Base-by-base conservation (phyloP, 2,329 filamentous ascomycete species). In the Diplodia seriata region DNA sequence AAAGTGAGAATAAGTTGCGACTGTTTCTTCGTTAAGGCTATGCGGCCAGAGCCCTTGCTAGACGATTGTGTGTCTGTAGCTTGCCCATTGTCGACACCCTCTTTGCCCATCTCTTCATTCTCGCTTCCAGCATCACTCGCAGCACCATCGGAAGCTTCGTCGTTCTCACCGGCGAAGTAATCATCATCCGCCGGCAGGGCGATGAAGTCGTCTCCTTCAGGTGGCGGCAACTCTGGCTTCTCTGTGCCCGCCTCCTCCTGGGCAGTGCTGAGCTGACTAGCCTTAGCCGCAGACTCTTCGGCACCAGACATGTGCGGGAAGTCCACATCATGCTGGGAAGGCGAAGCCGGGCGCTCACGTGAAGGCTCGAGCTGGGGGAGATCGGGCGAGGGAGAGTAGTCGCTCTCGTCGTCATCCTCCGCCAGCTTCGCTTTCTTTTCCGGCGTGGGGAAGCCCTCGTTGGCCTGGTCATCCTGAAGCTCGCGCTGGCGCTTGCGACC, bases 401-500 rank as follows among this genome's bases (percentile, higher is more conserved):
- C 53, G 43, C 54, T 66, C 9, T 38, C 55, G 12, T 59, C 64
- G 26, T 38, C 47, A 29, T 29, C 54, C 18, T 38, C 59, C 29
- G 23, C 59, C 18, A 63, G 33, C 49, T 59, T 67, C 40, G 26
- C 33, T 40, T 31, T 67, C 51, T 55, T 66, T n/a, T 67, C 55
- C 29, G 53, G 29, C 18, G 43, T 66, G 38, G 54, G 20, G 18
- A 26, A 40, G 2, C 6, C 40, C 2, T 7, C 29, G 29, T 53
- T 54, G 38, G 43, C 3, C 31, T 50, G 36, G 26, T 57, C 50
- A 18, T 56, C 57, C 29, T 68, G 57, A 8, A 36, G 23, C 2
- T 57, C 64, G 54, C 64, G 64, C 47, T 67, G 53, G 20, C 81
- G 80, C 73, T 79, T 79, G 47, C 74, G 70, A 18, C 81, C 81